Evolutionary conservation across 2,329 filamentous ascomycete genomes (phyloP).

Genomic region (Pseudomassariella vexata): DNA sequence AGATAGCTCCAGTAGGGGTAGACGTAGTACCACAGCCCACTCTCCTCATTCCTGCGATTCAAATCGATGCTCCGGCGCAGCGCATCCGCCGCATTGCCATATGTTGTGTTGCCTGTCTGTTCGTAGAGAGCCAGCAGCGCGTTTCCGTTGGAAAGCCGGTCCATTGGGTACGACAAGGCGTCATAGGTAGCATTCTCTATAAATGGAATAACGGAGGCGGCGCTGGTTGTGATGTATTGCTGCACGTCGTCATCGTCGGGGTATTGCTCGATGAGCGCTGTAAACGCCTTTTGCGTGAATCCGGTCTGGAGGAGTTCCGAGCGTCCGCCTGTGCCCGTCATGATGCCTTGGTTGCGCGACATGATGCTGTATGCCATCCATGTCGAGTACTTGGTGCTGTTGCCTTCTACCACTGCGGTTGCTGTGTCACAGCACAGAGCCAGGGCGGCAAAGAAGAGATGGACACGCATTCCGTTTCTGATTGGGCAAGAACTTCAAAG

Average conservation of each 20-base stretch:
- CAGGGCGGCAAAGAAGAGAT: no score
- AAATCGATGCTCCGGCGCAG: conserved; percentile 22
- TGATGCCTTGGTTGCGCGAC: conserved; percentile 24
- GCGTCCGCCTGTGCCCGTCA: conserved; percentile 20
- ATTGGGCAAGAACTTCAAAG: no score
- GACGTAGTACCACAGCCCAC: conserved; percentile 30
- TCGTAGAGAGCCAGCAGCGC: conserved; percentile 15
- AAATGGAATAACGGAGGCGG: conserved; percentile 18
- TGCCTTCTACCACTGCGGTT: neutral
- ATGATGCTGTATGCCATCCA: conserved; percentile 27
- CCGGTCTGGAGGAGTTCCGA: conserved; percentile 25
- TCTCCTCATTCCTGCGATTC: conserved; percentile 25
- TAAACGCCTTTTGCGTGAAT: conserved; percentile 24
- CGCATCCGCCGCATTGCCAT: conserved; percentile 13
- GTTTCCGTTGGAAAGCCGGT: conserved; percentile 25
- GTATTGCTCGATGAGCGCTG: conserved; percentile 19
- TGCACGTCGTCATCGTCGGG: conserved; percentile 9
- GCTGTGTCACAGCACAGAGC: no score
- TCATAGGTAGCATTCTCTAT: conserved; percentile 18
- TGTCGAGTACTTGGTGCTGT: conserved; percentile 11
- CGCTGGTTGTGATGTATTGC: conserved; percentile 19
- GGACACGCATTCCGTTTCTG: no score
- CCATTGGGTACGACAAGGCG: conserved; percentile 22
- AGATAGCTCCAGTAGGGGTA: conserved; percentile 48
- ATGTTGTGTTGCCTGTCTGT: conserved; percentile 3